Base-by-base conservation (phyloP, 257 asterid genomes). In the Dorcoceras hygrometricum region DNA sequence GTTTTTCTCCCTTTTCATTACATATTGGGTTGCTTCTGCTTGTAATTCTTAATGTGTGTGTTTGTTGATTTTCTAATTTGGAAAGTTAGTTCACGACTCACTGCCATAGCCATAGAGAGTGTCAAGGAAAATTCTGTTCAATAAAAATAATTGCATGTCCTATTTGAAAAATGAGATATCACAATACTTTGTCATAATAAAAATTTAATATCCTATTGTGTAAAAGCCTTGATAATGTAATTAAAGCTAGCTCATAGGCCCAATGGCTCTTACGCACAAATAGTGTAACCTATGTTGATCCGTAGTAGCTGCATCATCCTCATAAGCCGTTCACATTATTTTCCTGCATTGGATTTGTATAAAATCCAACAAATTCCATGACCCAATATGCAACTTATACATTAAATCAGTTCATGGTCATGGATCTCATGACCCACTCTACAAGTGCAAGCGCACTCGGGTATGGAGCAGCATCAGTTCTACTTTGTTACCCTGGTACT, bases 1-100 rank as follows among this genome's bases (percentile, higher is more conserved):
- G 20, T 68, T 70, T 43, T 59, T 36, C 46, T 22, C 29, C 26
- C 23, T 39, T 3, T 39, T n/a, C 60, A 51, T 65, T 48, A 19
- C 43, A 60, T 19, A 43, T 26, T 27, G 26, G 39, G 29, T 14
- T 29, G 18, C 59, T 25, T 61, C 24, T 2, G 48, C 22, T 0
- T 31, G 25, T 29, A 4, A 22, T 36, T 56, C 18, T 8, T 32
- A 20, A 20, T 20, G 29, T 56, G n/a, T 46, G 8, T 46, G 54
- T 46, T 3, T 36, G 5, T 46, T 16, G 54, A 46, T 8, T 46
- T 20, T 18, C 54, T 46, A 22, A 46, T 14, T 46, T 46, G 54
- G 22, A 18, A 46, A 46, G 20, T 46, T 5, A 0, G 16, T 46
- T 46, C 22, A 46, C 54, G 54, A 46, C 22, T 46, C 19, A 16